Percentiles rank a stretch among this genome's conserved stretches.
Conservation (phyloP, 768 basidiomycete genomes). For the Tylopilus rubrobrunneus region DNA sequence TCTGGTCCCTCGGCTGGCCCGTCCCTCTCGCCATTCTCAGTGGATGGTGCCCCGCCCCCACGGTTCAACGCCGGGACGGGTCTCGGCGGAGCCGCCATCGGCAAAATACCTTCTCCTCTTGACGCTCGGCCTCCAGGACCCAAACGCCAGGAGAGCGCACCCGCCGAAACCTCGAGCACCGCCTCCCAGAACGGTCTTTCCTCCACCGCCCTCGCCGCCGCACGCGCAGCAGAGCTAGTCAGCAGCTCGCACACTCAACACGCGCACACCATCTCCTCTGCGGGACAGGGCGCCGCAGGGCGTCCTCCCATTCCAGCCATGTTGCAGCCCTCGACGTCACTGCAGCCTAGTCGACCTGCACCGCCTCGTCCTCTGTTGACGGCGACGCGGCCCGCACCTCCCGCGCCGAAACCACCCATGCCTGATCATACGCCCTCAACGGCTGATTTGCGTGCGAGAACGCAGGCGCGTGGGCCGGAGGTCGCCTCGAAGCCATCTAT, state of each 20-base stretch:
- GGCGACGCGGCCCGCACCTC: slow-evolving; percentile 51
- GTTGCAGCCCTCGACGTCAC: slow-evolving; percentile 31
- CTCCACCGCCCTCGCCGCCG: slow-evolving; percentile 46
- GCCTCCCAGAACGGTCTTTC: slow-evolving; percentile 35
- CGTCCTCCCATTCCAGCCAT: slow-evolving; percentile 29
- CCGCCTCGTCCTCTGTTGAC: slow-evolving; percentile 65
- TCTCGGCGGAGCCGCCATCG: slow-evolving; percentile 62
- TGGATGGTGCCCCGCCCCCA: slow-evolving; percentile 48
- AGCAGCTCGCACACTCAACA: slow-evolving; percentile 46
- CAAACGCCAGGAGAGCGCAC: slow-evolving; percentile 46
- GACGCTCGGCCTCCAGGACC: slow-evolving; percentile 33
- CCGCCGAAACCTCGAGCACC: slow-evolving; percentile 30
- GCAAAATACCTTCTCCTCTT: slow-evolving; percentile 40
- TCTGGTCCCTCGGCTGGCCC: slow-evolving; percentile 17
- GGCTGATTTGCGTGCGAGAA: slow-evolving; percentile 62
- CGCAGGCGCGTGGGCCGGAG: slow-evolving; percentile 51
- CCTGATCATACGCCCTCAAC: slow-evolving; percentile 56
- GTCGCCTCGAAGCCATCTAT: slow-evolving; percentile 29
- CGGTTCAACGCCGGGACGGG: slow-evolving; percentile 93
- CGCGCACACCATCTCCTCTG: slow-evolving; percentile 38
- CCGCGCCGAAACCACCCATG: slow-evolving; percentile 39
- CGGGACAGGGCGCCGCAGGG: slow-evolving; percentile 20
- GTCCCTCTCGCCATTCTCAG: slow-evolving; percentile 36
- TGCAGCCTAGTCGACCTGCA: slow-evolving; percentile 60
- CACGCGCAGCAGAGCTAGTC: slow-evolving; percentile 61